Conservation (phyloP, 495 filamentous ascomycete genomes). For the Immersiella caudata region DNA sequence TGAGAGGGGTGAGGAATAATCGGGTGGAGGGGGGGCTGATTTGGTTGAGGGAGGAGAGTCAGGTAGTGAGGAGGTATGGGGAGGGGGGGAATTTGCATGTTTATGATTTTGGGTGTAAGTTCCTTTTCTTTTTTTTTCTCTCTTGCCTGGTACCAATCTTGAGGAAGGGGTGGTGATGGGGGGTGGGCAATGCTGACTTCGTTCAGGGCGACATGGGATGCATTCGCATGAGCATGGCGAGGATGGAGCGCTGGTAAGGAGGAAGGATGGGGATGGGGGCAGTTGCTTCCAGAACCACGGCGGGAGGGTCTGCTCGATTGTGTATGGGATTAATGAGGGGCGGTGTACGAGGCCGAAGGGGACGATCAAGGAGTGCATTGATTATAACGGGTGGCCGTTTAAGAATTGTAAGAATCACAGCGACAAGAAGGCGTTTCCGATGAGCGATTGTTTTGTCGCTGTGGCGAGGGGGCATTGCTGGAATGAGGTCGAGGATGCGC, state of each 20-base stretch:
- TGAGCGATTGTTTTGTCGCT: constrained; percentile 17
- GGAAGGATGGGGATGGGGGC: constrained; percentile 8
- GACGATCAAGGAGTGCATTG: constrained; percentile 17
- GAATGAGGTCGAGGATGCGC: constrained; percentile 17
- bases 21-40: constrained; percentile 23
- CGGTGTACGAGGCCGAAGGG: constrained; percentile 13
- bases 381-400: constrained; percentile 22
- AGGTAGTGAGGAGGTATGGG: constrained; percentile 11
- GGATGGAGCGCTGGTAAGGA: neutral
- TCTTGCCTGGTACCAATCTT: no score
- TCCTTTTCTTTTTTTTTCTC: no score
- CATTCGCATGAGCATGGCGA: constrained; percentile 1
- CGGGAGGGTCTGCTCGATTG: constrained; percentile 12
- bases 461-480: constrained; percentile 21
- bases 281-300: constrained; percentile 17
- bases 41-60: constrained; percentile 14
- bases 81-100: constrained; percentile 14
- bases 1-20: constrained; percentile 19
- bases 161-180: no score
- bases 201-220: neutral
- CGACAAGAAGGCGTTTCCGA: constrained; percentile 16
- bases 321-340: constrained; percentile 12
- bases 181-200: no score
- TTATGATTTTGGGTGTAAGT: constrained; percentile 24
- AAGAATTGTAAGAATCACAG: constrained; percentile 19